These are phyloP conservation scores for Salix udensis DNA, from an alignment of 345 rosid genomes.

Conservation along the genomic window DNA sequence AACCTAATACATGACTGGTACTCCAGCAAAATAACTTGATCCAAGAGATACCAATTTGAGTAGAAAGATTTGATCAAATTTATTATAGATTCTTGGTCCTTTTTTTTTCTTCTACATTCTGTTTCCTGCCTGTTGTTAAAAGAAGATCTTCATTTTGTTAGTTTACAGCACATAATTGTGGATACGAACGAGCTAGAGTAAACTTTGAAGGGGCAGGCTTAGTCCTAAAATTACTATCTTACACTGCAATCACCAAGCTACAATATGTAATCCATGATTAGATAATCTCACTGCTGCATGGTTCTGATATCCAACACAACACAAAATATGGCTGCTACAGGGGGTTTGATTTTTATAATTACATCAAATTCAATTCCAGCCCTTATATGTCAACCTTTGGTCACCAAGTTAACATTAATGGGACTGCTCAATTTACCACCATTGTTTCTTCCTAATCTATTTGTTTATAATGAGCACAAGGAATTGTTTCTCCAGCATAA, in stretches of 20 bases:
- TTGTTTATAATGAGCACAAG: background rate
- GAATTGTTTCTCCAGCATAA: background rate
- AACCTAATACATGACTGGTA: slow-evolving; percentile 78
- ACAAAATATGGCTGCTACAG: background rate
- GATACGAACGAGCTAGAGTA: background rate
- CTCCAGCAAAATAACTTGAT: background rate
- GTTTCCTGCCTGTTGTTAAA: background rate
- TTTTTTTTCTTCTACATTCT: background rate
- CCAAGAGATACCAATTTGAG: background rate
- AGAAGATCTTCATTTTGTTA: background rate
- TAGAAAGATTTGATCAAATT: background rate
- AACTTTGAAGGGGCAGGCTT: background rate
- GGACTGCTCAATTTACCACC: background rate
- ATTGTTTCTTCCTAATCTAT: background rate
- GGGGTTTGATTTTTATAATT: background rate
- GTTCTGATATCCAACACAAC: background rate
- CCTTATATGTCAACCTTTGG: background rate
- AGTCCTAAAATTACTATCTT: background rate
- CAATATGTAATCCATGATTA: background rate
- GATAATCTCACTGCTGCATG: background rate
- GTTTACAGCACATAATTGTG: background rate
- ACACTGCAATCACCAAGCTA: background rate
- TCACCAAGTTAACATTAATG: background rate
- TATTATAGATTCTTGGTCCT: background rate
- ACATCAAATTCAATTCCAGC: background rate